Percentiles rank a stretch among this genome's conserved stretches.
Evolutionary conservation across 2,329 filamentous ascomycete species (phyloP).

Genomic region (Sclerotinia sclerotiorum): DNA sequence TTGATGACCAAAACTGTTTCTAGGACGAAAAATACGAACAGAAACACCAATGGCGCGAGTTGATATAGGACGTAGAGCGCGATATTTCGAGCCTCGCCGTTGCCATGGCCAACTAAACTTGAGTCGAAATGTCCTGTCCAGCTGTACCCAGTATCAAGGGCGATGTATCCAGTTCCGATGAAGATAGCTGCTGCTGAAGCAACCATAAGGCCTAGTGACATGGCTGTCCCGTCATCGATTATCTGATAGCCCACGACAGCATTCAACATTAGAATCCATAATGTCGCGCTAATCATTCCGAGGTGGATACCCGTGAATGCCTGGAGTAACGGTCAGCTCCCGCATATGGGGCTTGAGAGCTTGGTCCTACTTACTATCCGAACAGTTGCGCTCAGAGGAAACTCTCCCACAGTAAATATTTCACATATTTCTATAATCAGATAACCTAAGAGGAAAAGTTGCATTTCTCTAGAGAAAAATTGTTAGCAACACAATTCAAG

Average conservation of each 20-base stretch:
- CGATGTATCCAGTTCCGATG: conserved; percentile 91
- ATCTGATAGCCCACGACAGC: conserved; percentile 90
- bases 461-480: conserved; percentile 74
- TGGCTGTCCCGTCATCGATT: conserved; percentile 84
- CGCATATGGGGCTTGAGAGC: conserved; percentile 4
- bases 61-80: conserved; percentile 94
- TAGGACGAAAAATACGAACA: conserved; percentile 83
- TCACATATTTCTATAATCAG: conserved; percentile 90
- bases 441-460: conserved; percentile 85
- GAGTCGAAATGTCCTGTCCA: conserved; percentile 79
- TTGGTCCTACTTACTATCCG: conserved; percentile 61
- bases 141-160: conserved; percentile 83
- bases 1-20: conserved; percentile 81
- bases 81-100: conserved; percentile 62
- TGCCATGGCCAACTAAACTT: conserved; percentile 49
- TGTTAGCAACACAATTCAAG: conserved; percentile 7
- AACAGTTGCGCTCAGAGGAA: conserved; percentile 70
- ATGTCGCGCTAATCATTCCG: conserved; percentile 81
- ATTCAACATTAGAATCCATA: conserved; percentile 90
- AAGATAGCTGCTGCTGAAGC: conserved; percentile 72
- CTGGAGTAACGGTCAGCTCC: conserved; percentile 45
- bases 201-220: conserved; percentile 75
- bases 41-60: conserved; percentile 81
- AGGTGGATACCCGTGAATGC: conserved; percentile 89
- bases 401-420: conserved; percentile 91